Conservation (phyloP, 139 green algal genomes). For the Zygnema cylindricum region DNA sequence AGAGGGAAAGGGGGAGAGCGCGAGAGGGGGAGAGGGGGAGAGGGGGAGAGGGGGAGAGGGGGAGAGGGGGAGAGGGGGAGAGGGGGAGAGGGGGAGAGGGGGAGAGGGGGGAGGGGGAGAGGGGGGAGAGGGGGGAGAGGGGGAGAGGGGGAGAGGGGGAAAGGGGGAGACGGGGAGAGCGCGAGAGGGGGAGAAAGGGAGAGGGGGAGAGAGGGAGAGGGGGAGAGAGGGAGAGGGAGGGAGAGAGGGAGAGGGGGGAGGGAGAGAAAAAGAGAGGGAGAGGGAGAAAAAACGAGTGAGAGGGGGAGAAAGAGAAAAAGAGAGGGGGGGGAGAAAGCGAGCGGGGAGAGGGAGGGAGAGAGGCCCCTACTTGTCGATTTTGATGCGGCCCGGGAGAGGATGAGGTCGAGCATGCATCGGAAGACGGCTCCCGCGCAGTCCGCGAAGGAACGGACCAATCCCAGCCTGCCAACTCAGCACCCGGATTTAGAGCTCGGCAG, state of each 20-base stretch:
- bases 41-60: not conserved
- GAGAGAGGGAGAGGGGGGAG: not conserved
- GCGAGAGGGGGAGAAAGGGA: not conserved
- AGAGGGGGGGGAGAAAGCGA: not conserved
- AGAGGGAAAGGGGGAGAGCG: not conserved
- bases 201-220: not conserved
- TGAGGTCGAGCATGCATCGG: conserved; percentile 24
- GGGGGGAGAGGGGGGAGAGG: too few species aligned
- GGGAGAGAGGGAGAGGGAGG: not conserved
- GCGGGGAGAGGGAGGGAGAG: not conserved
- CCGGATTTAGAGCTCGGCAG: not conserved
- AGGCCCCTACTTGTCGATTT: conserved; percentile 11
- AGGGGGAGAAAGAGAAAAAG: not conserved
- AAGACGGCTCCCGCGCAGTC: conserved; percentile 56
- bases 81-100: too few species aligned
- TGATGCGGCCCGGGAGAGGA: not conserved
- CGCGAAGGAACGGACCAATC: conserved; percentile 54
- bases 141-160: not conserved
- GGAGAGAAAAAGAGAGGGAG: not conserved
- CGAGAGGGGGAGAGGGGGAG: not conserved
- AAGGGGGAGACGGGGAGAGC: not conserved
- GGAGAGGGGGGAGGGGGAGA: too few species aligned
- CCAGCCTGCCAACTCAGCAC: conserved; percentile 42
- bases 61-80: too few species aligned
- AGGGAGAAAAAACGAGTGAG: not conserved